A percentile compares a stretch with the other conserved stretches of the same genome.
phyloP scores from a whole-genome alignment of 2,329 filamentous ascomycete genomes.

The Purpureocillium lavendulum region DNA sequence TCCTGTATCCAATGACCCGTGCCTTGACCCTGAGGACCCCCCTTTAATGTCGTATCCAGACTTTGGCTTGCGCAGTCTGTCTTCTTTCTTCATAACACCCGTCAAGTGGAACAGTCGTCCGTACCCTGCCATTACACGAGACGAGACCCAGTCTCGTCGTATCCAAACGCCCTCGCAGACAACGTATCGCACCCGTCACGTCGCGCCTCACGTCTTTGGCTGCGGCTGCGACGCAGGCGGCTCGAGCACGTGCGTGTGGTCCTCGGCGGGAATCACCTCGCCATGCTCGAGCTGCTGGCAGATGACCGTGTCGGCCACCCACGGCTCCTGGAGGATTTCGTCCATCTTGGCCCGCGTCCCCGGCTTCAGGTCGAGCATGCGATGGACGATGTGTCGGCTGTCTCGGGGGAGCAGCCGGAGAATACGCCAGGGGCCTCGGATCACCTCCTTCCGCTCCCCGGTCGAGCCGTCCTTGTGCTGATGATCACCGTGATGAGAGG shows the following conservation, averaged over 20 bases:
- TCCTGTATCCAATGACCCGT: too few species aligned
- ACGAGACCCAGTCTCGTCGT: too few species aligned
- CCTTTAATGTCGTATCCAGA: too few species aligned
- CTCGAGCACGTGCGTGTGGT: slow-evolving; percentile 80
- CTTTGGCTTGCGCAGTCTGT: too few species aligned
- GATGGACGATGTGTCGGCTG: slow-evolving; percentile 78
- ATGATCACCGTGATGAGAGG: slow-evolving; percentile 5
- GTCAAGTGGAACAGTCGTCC: too few species aligned
- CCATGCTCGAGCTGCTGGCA: slow-evolving; percentile 71
- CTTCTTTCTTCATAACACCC: too few species aligned
- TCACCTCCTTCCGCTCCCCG: slow-evolving; percentile 61
- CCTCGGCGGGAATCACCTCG: slow-evolving; percentile 60
- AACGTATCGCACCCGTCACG: neutral
- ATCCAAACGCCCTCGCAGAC: too few species aligned
- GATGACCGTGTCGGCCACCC: slow-evolving; percentile 78
- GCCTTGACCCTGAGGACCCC: too few species aligned
- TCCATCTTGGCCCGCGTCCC: slow-evolving; percentile 74
- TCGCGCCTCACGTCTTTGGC: slow-evolving; percentile 9
- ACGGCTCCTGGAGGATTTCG: slow-evolving; percentile 80
- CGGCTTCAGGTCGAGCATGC: slow-evolving; percentile 87
- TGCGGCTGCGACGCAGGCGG: slow-evolving; percentile 44
- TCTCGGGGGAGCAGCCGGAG: slow-evolving; percentile 81
- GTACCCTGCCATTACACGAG: too few species aligned
- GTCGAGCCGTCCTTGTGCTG: slow-evolving; percentile 7
- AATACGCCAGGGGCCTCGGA: slow-evolving; percentile 88